Conservation (phyloP, 371 early-diverging fungal species). For the Dichotomocladium elegans region DNA sequence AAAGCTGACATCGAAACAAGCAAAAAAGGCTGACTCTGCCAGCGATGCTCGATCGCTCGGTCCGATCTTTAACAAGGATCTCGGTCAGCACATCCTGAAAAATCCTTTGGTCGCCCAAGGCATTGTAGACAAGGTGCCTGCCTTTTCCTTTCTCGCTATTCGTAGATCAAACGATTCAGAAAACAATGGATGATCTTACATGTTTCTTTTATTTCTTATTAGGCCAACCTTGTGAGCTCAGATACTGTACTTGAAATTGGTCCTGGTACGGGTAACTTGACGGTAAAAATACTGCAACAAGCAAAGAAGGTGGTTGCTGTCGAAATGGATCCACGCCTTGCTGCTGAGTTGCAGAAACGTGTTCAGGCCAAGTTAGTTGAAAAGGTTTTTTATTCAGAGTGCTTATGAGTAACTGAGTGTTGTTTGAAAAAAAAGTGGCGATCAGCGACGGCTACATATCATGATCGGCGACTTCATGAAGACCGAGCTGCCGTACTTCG, state of each 20-base stretch:
- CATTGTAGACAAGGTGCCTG: constrained; percentile 92
- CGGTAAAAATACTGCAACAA: constrained; percentile 92
- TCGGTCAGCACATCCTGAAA: constrained; percentile 99
- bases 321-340: constrained; percentile 97
- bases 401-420: no score
- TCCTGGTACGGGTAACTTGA: constrained; percentile 99
- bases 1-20: constrained; percentile 40
- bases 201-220: neutral
- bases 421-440: constrained; percentile 45
- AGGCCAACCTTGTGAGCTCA: constrained; percentile 88
- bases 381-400: neutral
- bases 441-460: constrained; percentile 89
- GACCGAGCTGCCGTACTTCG: constrained; percentile 97
- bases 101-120: constrained; percentile 97
- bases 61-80: constrained; percentile 96
- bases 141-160: no score
- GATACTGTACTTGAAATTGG: constrained; percentile 99
- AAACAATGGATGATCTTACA: neutral
- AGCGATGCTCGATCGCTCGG: constrained; percentile 58
- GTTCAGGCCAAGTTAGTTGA: constrained; percentile 87
- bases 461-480: constrained; percentile 98
- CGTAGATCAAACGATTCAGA: neutral
- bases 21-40: constrained; percentile 28
- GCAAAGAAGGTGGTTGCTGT: constrained; percentile 95
- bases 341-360: constrained; percentile 97